Base-by-base conservation (phyloP, 1,139 yeast species). In the Pichia sp. region DNA sequence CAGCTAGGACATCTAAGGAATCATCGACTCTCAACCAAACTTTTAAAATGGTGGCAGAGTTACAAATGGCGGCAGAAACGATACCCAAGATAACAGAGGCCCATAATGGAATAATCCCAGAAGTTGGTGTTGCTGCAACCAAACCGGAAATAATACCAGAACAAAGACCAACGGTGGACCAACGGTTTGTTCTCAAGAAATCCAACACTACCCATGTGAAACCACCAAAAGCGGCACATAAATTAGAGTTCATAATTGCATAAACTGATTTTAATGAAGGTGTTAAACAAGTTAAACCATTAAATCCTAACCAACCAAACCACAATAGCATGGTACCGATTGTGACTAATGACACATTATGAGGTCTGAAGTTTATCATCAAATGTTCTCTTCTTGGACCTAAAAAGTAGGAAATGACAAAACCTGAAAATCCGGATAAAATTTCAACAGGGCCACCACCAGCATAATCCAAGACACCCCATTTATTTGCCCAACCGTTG, bases 381-480 rank as follows among this genome's bases (percentile, higher is more conserved):
- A 85, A 72, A 54, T 85, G 83, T 60, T 85, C 92, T 57, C 82
- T 82, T 60, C 97, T 73, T 58, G 85, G 77, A 8, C 97, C 96
- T 46, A 88, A 70, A 48, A 85, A 87, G 49, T 81, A 78, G 16
- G 94, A 81, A 56, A 84, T 84, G 8, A 85, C 95, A 57, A 90
- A 81, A 2, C 95, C 97, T 38, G 88, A 85, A 28, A 87, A 84
- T 54, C 97, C 97, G 32, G 95, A 81, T 35, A 87, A 75, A 46
- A 92, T 86, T 64, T 92, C 97, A 38, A 92, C 96, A 1, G 97
- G 95, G 0, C 97, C 97, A 44, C 97, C 97, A 36, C 98, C 98
- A 33, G 98, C 97, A 64, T 87, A 92, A 63, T 92, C 98, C 47
- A 90, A 71, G 1, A 83, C 97, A 26, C 95, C 96, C 76, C 95